phyloP scores from a whole-genome alignment of 1,139 yeast genomes.

The Blastobotrys aristatus region DNA sequence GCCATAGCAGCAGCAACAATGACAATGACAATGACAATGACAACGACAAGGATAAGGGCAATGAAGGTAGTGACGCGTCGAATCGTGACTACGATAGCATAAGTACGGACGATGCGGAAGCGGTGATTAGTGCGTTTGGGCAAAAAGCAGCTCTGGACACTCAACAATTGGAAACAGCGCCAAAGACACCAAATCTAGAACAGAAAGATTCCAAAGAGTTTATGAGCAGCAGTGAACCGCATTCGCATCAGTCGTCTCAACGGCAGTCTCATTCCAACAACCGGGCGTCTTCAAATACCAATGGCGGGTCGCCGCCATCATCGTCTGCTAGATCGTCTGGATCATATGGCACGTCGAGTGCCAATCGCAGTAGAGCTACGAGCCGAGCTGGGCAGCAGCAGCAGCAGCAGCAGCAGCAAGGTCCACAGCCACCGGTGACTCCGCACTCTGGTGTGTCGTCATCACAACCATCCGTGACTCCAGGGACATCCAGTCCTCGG shows the following conservation, averaged over 20 bases:
- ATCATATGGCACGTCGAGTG: constrained; percentile 16
- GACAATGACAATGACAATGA: not conserved
- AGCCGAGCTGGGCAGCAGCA: constrained; percentile 25
- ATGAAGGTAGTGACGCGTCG: not conserved
- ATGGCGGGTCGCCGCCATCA: constrained; percentile 5
- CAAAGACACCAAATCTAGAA: constrained; percentile 1
- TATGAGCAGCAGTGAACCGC: not conserved
- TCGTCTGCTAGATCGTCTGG: constrained; percentile 16
- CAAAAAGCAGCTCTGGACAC: not conserved
- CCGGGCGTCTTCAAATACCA: not conserved
- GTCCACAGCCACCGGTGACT: constrained; percentile 14
- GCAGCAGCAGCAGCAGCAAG: too few relatives aligned
- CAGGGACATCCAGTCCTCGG: constrained; percentile 10
- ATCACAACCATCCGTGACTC: not conserved
- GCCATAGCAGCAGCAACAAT: not conserved
- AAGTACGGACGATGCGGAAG: not conserved
- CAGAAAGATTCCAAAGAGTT: constrained; percentile 14
- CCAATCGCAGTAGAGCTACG: constrained; percentile 23
- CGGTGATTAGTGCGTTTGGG: constrained; percentile 11
- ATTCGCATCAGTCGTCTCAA: not conserved
- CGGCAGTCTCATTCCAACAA: not conserved
- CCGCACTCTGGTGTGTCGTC: not conserved
- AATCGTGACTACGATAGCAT: not conserved
- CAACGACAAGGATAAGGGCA: not conserved
- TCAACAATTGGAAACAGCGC: not conserved